Evolutionary conservation across 495 filamentous ascomycete species (phyloP).

Genomic region (Penicillium malachiteum): DNA sequence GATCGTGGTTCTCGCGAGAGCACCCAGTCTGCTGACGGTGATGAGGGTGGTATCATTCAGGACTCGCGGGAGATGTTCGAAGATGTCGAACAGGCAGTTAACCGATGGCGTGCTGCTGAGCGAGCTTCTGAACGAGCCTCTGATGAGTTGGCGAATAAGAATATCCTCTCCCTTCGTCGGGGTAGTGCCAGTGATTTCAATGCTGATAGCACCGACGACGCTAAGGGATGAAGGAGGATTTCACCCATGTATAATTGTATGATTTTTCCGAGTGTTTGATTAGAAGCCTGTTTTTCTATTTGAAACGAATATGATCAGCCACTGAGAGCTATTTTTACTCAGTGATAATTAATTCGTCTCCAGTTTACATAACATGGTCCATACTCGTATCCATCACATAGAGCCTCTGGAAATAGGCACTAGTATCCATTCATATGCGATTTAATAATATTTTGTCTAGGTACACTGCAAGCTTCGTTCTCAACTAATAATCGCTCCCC

Average conservation of each 20-base stretch:
- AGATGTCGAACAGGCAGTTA: constrained; percentile 65
- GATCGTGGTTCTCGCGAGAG: constrained; percentile 40
- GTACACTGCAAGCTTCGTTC: too few relatives aligned
- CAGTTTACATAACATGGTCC: too few relatives aligned
- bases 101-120: constrained; percentile 60
- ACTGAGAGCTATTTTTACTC: constrained; percentile 28
- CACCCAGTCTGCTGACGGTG: constrained; percentile 45
- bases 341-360: too few relatives aligned
- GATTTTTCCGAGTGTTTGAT: neutral
- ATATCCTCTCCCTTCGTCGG: constrained; percentile 40
- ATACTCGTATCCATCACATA: too few relatives aligned
- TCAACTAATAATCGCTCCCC: too few relatives aligned
- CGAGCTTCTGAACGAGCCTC: constrained; percentile 48
- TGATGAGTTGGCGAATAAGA: constrained; percentile 45
- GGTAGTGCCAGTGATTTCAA: constrained; percentile 45
- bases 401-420: too few relatives aligned
- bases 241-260: constrained; percentile 5
- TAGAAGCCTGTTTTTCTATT: neutral
- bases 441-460: too few relatives aligned
- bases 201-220: constrained; percentile 42
- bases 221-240: constrained; percentile 28
- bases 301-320: constrained; percentile 13
- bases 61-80: constrained; percentile 81
- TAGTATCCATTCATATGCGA: too few relatives aligned
- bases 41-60: constrained; percentile 78